A percentile compares a stretch with the other conserved stretches of the same genome.
Evolutionary conservation across 495 filamentous ascomycete genomes (phyloP).

Genomic region (Entonaema liquescens): DNA sequence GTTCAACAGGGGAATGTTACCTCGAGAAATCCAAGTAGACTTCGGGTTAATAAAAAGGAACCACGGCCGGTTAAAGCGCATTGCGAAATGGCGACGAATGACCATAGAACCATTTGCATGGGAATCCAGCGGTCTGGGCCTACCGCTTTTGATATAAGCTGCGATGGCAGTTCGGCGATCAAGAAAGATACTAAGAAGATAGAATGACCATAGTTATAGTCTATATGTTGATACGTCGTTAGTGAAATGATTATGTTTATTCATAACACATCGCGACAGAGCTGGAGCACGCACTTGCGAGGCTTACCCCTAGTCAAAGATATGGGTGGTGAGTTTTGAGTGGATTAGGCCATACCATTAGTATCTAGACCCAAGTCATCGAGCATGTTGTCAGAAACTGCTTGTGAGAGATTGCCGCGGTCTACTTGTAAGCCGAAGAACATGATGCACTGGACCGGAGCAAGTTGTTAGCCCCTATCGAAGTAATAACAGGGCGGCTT

Average conservation of each 20-base stretch:
- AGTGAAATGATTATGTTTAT: slow-evolving; percentile 37
- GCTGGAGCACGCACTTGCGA: slow-evolving; percentile 9
- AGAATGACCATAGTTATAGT: slow-evolving; percentile 77
- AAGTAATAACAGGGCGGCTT: slow-evolving; percentile 26
- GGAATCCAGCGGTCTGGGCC: slow-evolving; percentile 87
- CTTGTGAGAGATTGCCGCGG: slow-evolving; percentile 64
- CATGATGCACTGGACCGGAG: slow-evolving; percentile 49
- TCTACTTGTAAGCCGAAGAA: slow-evolving; percentile 68
- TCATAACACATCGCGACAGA: not conserved
- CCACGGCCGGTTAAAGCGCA: slow-evolving; percentile 45
- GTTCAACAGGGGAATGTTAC: slow-evolving; percentile 34
- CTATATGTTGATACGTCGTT: slow-evolving; percentile 33
- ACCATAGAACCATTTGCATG: slow-evolving; percentile 59
- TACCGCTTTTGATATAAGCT: slow-evolving; percentile 76
- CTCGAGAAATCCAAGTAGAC: slow-evolving; percentile 53
- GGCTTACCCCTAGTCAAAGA: not conserved
- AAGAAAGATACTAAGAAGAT: slow-evolving; percentile 77
- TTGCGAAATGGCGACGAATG: slow-evolving; percentile 50
- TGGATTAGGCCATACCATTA: slow-evolving; percentile 51
- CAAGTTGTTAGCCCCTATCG: slow-evolving; percentile 11
- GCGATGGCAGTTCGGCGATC: slow-evolving; percentile 74
- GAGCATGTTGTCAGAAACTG: slow-evolving; percentile 64
- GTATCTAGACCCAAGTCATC: slow-evolving; percentile 62
- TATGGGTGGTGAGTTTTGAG: not conserved
- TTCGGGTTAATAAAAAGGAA: slow-evolving; percentile 51